Base-by-base conservation (phyloP, 2,329 filamentous ascomycete genomes). In the Cordyceps javanica region DNA sequence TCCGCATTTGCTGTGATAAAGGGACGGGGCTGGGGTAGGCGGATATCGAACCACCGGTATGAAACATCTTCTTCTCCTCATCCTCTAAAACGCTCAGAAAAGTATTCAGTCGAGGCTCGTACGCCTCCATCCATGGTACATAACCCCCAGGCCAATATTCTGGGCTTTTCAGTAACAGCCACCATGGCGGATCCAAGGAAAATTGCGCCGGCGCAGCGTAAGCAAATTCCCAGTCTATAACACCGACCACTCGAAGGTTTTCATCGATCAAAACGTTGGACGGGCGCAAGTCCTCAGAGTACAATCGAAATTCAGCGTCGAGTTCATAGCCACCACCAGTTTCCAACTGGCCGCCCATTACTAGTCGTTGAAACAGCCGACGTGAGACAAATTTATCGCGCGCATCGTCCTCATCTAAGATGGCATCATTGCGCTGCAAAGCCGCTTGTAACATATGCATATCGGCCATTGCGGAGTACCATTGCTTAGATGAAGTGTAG, bases 181-280 rank as follows among this genome's bases (percentile, higher is more conserved):
- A 76, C 71, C 71, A 75, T 1, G 73, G 73, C 14, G 71, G 68
- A 54, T 72, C 68, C n/a, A 68, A 62, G 19, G 36, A 52, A 38
- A 74, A 75, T 42, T 72, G 64, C 16, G 66, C 56, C 0, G 72
- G 70, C 0, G 63, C 70, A 6, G 56, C 64, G 21, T 30, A 55
- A 64, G 70, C 58, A 55, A 72, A 73, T 62, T 77, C 75, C 72
- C 72, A 77, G 59, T 76, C 73, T 16, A 78, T 72, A 0, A 71
- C 66, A 3, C 64, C 70, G 9, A 68, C 62, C 1, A 75, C 58
- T 0, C 64, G 51, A 4, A 68, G 54, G 5, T 67, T 52, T 5
- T 66, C 57, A 21, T 70, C 63, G 2, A 73, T 6, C 2, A 75
- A 62, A 25, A 73, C 59, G 48, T 75, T 74, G 3, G 60, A 60